These are phyloP conservation scores for Naganishia kalamii DNA, from an alignment of 768 basidiomycete species.

Conservation along the genomic window DNA sequence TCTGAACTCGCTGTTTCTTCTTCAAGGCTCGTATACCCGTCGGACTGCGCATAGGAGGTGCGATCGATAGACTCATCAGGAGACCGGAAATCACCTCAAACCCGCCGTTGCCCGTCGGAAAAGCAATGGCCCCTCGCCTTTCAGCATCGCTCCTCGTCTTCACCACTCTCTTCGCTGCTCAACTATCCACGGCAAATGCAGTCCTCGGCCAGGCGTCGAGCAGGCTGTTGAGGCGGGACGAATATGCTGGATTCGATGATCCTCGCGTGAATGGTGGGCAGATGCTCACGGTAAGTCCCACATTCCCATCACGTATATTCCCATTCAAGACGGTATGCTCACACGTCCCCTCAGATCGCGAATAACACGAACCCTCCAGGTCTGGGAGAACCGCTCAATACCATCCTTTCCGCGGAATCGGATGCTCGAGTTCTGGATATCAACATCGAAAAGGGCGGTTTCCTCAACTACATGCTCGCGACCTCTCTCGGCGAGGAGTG, in stretches of 20 bases:
- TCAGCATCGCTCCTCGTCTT: not conserved
- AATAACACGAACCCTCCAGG: conserved; percentile 18
- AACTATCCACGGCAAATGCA: not conserved
- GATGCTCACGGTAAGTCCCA: not conserved
- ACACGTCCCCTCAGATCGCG: not conserved
- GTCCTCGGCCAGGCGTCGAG: not conserved
- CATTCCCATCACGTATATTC: too few relatives aligned
- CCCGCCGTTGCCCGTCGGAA: not conserved
- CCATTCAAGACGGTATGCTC: not conserved
- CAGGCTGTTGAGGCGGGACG: not conserved
- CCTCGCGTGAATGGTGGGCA: not conserved
- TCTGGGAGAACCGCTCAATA: conserved; percentile 82
- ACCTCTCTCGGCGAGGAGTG: conserved; percentile 65
- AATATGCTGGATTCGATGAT: conserved; percentile 7
- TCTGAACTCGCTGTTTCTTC: too few relatives aligned
- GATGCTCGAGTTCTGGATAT: conserved; percentile 60
- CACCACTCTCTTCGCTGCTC: not conserved
- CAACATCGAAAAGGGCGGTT: conserved; percentile 59
- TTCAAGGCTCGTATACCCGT: not conserved
- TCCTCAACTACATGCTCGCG: conserved; percentile 73
- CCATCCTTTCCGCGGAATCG: conserved; percentile 70
- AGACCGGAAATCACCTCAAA: not conserved
- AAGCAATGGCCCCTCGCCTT: not conserved
- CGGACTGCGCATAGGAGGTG: not conserved
- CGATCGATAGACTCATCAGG: not conserved